Percentiles rank a stretch among this genome's conserved stretches.
These are phyloP conservation scores for Prosopis cineraria DNA, from an alignment of 306 rosid species.

Conservation along the genomic window DNA sequence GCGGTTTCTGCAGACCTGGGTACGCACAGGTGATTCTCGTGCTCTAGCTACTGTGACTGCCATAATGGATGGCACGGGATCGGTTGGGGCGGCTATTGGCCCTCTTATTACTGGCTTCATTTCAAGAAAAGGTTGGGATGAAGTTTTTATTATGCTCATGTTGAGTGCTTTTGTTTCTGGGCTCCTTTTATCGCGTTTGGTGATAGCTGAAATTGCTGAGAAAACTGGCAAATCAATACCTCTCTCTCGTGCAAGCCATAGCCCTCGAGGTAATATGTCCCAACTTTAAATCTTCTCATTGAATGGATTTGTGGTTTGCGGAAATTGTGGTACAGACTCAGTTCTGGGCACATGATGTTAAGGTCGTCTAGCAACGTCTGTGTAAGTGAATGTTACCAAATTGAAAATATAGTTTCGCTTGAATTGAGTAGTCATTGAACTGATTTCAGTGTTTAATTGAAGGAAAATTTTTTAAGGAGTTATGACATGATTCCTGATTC, in stretches of 20 bases:
- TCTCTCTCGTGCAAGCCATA: constrained; percentile 36
- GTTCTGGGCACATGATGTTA: neutral
- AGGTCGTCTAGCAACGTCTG: neutral
- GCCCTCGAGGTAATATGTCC: constrained; percentile 52
- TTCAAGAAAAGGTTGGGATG: constrained; percentile 72
- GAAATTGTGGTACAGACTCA: neutral
- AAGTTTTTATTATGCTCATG: constrained; percentile 65
- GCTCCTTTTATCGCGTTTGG: constrained; percentile 66
- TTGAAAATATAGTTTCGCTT: neutral
- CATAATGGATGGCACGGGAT: constrained; percentile 87
- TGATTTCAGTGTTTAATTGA: neutral
- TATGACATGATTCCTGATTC: neutral
- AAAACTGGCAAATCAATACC: constrained; percentile 40
- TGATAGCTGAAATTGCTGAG: constrained; percentile 62
- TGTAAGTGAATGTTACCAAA: neutral
- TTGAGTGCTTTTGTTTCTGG: constrained; percentile 73
- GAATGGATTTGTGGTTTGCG: neutral
- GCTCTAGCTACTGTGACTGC: constrained; percentile 90
- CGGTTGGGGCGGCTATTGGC: constrained; percentile 85
- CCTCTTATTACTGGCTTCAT: constrained; percentile 86
- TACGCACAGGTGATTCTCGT: constrained; percentile 78
- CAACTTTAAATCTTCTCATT: neutral
- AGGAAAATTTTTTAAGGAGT: neutral
- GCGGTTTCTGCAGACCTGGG: constrained; percentile 95
- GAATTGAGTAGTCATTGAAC: neutral